These are phyloP conservation scores for Hordeum marinum DNA, from an alignment of 176 grass and related monocot species.

Conservation along the genomic window DNA sequence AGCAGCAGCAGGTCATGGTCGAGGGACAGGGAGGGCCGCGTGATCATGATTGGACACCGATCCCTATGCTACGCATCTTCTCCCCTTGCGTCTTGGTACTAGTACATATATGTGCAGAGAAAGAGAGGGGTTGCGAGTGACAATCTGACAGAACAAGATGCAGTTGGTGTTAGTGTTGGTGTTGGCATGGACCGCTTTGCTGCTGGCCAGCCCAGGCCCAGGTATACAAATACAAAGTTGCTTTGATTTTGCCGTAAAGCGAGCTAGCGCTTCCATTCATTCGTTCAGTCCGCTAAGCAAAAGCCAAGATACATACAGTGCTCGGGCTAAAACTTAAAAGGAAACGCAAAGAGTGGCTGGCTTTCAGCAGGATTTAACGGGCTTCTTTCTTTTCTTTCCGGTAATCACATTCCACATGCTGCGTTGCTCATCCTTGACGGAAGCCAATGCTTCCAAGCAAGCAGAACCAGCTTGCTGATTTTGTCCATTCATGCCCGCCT, in stretches of 20 bases:
- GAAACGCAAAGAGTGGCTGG: not conserved
- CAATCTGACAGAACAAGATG: not conserved
- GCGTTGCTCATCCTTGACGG: not conserved
- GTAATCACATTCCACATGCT: not conserved
- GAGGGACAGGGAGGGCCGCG: not conserved
- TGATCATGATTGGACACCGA: not conserved
- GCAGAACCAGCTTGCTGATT: not conserved
- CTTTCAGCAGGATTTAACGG: not conserved
- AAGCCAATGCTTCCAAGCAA: slow-evolving; percentile 10
- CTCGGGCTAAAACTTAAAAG: not conserved
- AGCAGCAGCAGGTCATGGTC: not conserved
- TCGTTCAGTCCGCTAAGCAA: not conserved
- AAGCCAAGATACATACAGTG: not conserved
- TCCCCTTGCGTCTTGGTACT: too few relatives aligned
- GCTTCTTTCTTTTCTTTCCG: not conserved
- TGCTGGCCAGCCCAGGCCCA: not conserved
- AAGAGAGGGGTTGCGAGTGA: not conserved
- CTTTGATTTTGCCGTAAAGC: not conserved
- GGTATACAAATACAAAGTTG: not conserved
- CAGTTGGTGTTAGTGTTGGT: not conserved
- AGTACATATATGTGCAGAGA: too few relatives aligned
- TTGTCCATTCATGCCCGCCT: not conserved
- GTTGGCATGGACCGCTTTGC: not conserved
- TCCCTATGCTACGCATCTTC: too few relatives aligned
- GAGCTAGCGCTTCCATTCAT: not conserved